phyloP scores from a whole-genome alignment of 2,329 filamentous ascomycete species.

The Calonectria hawksworthii region DNA sequence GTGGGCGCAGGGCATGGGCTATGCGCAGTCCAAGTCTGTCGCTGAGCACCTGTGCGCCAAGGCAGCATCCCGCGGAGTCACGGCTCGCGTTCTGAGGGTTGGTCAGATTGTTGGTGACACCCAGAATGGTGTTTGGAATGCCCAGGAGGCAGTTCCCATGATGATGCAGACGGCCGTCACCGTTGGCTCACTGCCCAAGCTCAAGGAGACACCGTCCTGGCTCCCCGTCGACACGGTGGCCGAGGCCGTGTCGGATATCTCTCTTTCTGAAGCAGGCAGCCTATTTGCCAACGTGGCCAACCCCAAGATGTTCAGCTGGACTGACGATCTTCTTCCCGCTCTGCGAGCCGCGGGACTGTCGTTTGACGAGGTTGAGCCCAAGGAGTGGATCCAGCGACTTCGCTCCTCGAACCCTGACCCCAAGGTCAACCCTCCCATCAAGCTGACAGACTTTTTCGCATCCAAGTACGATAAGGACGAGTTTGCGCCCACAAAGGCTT shows the following conservation, averaged over 20 bases:
- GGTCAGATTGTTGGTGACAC: constrained; percentile 66
- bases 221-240: constrained; percentile 60
- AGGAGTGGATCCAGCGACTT: constrained; percentile 59
- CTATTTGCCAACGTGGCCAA: constrained; percentile 65
- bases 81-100: constrained; percentile 57
- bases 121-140: constrained; percentile 62
- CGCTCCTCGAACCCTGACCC: constrained; percentile 59
- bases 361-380: constrained; percentile 58
- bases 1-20: constrained; percentile 59
- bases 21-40: constrained; percentile 57
- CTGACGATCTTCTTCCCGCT: constrained; percentile 61
- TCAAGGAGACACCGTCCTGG: constrained; percentile 60
- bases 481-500: constrained; percentile 59
- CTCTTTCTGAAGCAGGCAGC: constrained; percentile 43
- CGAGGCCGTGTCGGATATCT: constrained; percentile 54
- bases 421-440: constrained; percentile 62
- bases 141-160: constrained; percentile 64
- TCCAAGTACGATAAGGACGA: constrained; percentile 55
- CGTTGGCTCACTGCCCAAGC: constrained; percentile 59
- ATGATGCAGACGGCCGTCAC: constrained; percentile 63
- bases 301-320: constrained; percentile 63
- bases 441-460: constrained; percentile 66
- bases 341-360: constrained; percentile 57
- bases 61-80: constrained; percentile 52
- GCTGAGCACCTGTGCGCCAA: constrained; percentile 53